Conservation (phyloP, 2,329 filamentous ascomycete species). For the Neodidymelliopsis sp. region DNA sequence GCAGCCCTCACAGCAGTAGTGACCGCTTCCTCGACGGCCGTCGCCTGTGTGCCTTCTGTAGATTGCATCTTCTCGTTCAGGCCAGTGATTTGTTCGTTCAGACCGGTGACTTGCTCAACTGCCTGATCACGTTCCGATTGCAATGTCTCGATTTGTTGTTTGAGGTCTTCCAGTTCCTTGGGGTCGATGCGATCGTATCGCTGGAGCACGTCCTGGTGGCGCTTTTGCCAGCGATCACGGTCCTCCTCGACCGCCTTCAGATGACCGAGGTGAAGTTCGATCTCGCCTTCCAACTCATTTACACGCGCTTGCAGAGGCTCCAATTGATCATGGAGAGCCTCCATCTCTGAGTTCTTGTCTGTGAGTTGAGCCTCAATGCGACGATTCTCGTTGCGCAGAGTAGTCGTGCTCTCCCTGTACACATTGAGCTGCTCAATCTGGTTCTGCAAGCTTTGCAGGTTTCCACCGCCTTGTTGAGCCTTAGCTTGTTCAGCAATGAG, state of each 20-base stretch:
- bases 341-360: conserved; percentile 76
- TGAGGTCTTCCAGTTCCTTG: conserved; percentile 88
- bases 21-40: conserved; percentile 27
- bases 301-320: conserved; percentile 84
- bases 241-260: conserved; percentile 89
- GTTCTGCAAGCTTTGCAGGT: conserved; percentile 89
- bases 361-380: conserved; percentile 78
- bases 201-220: conserved; percentile 91
- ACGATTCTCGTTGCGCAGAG: conserved; percentile 84
- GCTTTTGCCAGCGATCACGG: conserved; percentile 93
- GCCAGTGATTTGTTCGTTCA: conserved; percentile 54
- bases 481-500: conserved; percentile 86
- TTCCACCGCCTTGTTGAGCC: conserved; percentile 76
- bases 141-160: conserved; percentile 71
- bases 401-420: conserved; percentile 92
- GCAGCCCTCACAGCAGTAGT: conserved; percentile 53
- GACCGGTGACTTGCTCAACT: conserved; percentile 58
- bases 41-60: conserved; percentile 18
- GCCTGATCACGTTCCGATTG: conserved; percentile 62
- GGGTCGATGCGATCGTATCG: conserved; percentile 97
- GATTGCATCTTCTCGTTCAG: conserved; percentile 59
- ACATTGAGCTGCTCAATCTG: conserved; percentile 96
- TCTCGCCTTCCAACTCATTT: conserved; percentile 80
- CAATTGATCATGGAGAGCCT: conserved; percentile 76
- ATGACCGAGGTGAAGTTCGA: conserved; percentile 84